phyloP scores from a whole-genome alignment of 768 basidiomycete species.

The Podaxis sp. region DNA sequence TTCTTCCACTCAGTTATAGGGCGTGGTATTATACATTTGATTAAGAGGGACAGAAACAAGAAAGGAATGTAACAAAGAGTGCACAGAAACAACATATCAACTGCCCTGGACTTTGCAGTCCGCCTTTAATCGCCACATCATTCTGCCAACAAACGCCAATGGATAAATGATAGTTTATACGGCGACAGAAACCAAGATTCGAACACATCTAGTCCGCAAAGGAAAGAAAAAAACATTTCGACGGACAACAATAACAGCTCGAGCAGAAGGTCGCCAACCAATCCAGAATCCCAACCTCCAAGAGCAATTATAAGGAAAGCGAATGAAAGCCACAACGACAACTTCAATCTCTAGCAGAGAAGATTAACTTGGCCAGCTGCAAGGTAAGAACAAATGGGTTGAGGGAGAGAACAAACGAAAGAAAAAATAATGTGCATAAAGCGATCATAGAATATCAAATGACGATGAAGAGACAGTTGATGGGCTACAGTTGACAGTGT shows the following conservation, averaged over 20 bases:
- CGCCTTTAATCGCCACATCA: not conserved
- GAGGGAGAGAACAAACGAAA: conserved; percentile 6
- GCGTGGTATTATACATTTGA: not conserved
- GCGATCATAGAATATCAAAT: conserved; percentile 14
- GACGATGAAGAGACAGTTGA: conserved; percentile 14
- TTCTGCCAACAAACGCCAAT: not conserved
- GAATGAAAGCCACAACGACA: conserved; percentile 6
- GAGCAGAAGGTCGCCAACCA: conserved; percentile 3
- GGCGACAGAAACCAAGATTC: not conserved
- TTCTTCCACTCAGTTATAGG: not conserved
- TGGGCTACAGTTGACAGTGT: conserved; percentile 16
- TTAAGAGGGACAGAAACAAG: not conserved
- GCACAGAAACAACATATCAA: not conserved
- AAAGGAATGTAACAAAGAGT: not conserved
- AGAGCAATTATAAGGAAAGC: conserved; percentile 10
- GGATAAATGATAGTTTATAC: conserved; percentile 9
- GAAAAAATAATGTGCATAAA: conserved; percentile 13
- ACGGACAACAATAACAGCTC: conserved; percentile 1
- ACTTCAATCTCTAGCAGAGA: conserved; percentile 1
- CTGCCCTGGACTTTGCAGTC: not conserved
- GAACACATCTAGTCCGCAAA: conserved; percentile 12
- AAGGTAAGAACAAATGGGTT: conserved; percentile 1
- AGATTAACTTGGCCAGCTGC: conserved; percentile 9
- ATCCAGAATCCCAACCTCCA: conserved; percentile 4
- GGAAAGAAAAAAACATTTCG: not conserved